phyloP scores from a whole-genome alignment of 257 asterid species.

The Haberlea rhodopensis region DNA sequence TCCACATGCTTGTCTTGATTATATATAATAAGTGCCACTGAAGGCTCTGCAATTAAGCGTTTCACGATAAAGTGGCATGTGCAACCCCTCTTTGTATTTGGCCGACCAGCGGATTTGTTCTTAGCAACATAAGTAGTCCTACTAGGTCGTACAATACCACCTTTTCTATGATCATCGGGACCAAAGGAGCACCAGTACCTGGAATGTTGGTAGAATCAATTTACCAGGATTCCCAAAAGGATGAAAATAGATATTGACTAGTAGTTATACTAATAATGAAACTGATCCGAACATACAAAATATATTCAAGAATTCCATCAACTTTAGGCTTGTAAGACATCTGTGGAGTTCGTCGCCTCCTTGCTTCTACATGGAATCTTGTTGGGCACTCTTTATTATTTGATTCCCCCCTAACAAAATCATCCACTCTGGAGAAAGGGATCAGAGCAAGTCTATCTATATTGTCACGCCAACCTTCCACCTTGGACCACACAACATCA shows the following conservation, averaged over 20 bases:
- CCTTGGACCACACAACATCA: constrained; percentile 92
- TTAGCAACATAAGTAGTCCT: constrained; percentile 70
- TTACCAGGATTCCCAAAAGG: constrained; percentile 1
- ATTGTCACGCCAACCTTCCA: constrained; percentile 92
- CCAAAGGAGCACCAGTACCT: constrained; percentile 99
- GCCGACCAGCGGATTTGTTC: constrained; percentile 82
- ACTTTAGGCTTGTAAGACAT: constrained; percentile 76
- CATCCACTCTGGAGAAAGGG: constrained; percentile 82
- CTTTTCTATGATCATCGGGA: constrained; percentile 91
- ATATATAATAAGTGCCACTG: constrained; percentile 81
- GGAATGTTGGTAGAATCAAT: constrained; percentile 21
- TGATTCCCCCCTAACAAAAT: constrained; percentile 90
- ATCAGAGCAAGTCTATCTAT: constrained; percentile 78
- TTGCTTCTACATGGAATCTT: constrained; percentile 88
- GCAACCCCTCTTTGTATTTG: constrained; percentile 97
- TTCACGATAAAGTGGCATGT: constrained; percentile 92
- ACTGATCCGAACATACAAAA: constrained; percentile 48
- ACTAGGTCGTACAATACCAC: constrained; percentile 91
- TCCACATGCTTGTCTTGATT: constrained; percentile 87
- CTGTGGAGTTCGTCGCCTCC: constrained; percentile 63
- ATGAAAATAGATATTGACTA: neutral
- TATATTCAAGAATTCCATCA: constrained; percentile 92
- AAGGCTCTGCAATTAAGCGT: constrained; percentile 85
- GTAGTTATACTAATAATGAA: neutral
- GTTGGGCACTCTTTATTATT: constrained; percentile 86